Evolutionary conservation across 495 filamentous ascomycete genomes (phyloP).

Genomic region (Cryomyces antarcticus): DNA sequence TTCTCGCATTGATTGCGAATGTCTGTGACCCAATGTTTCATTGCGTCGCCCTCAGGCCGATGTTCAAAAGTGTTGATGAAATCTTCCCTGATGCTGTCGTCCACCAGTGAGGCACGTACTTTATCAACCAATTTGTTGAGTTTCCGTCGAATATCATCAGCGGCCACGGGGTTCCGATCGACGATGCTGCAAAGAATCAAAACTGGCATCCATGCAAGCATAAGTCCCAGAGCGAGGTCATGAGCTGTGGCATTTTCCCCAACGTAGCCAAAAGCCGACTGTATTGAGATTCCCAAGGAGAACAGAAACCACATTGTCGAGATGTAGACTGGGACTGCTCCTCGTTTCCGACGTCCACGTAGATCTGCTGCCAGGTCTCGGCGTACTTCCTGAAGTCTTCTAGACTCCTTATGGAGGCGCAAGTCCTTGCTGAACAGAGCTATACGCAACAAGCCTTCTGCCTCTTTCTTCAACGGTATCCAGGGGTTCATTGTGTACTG

Average conservation of each 20-base stretch:
- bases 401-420: slow-evolving; percentile 3
- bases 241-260: slow-evolving; percentile 24
- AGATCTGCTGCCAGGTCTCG: slow-evolving; percentile 17
- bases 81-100: slow-evolving; percentile 5
- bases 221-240: slow-evolving; percentile 24
- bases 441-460: slow-evolving; percentile 20
- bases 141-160: slow-evolving; percentile 17
- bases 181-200: slow-evolving; percentile 25
- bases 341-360: slow-evolving; percentile 18
- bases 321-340: slow-evolving; percentile 22
- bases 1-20: slow-evolving; percentile 2
- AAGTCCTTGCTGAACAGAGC: slow-evolving; percentile 21
- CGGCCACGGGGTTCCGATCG: slow-evolving; percentile 27
- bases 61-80: slow-evolving; percentile 5
- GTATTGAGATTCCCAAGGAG: slow-evolving; percentile 22
- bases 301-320: slow-evolving; percentile 23
- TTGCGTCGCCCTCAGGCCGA: not conserved
- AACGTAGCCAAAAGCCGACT: slow-evolving; percentile 22
- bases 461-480: slow-evolving; percentile 6
- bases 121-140: slow-evolving; percentile 19
- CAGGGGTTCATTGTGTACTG: slow-evolving; percentile 19
- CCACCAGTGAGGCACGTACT: slow-evolving; percentile 13
- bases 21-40: slow-evolving; percentile 3
- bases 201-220: slow-evolving; percentile 29
- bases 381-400: slow-evolving; percentile 8